phyloP scores from a whole-genome alignment of 1,139 yeast genomes.

The Diutina rugosa region DNA sequence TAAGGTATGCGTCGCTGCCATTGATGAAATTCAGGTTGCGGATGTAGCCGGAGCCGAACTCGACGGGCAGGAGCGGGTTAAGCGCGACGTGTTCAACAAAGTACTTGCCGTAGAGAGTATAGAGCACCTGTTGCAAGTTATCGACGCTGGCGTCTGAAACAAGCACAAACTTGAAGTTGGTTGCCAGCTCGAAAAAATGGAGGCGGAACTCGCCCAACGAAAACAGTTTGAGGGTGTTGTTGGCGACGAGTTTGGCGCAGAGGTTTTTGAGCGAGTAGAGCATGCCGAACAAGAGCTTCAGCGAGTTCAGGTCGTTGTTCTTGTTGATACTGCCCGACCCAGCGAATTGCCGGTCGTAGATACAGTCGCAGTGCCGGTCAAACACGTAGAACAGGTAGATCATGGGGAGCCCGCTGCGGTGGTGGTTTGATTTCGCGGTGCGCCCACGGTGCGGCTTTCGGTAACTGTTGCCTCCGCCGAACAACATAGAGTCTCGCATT shows the following conservation, averaged over 20 bases:
- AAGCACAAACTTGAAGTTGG: slow-evolving; percentile 65
- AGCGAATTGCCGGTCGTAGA: slow-evolving; percentile 54
- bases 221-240: slow-evolving; percentile 50
- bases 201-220: slow-evolving; percentile 64
- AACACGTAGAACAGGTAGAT: slow-evolving; percentile 79
- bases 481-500: too few relatives aligned
- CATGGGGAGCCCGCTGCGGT: neutral
- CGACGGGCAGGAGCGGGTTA: slow-evolving; percentile 46
- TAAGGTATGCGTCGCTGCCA: slow-evolving; percentile 26
- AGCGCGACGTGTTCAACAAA: slow-evolving; percentile 60
- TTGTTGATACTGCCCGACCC: slow-evolving; percentile 38
- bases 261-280: slow-evolving; percentile 69
- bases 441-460: neutral
- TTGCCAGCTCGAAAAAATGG: slow-evolving; percentile 69
- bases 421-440: neutral
- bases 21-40: slow-evolving; percentile 30
- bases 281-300: slow-evolving; percentile 81
- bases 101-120: slow-evolving; percentile 53
- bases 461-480: too few relatives aligned
- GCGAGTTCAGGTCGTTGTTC: slow-evolving; percentile 47
- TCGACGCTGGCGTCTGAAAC: slow-evolving; percentile 58
- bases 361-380: slow-evolving; percentile 80
- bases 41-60: slow-evolving; percentile 27
- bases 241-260: slow-evolving; percentile 46
- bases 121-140: slow-evolving; percentile 45